These are phyloP conservation scores for Metschnikowia matae DNA, from an alignment of 805 yeast species.

Conservation along the genomic window DNA sequence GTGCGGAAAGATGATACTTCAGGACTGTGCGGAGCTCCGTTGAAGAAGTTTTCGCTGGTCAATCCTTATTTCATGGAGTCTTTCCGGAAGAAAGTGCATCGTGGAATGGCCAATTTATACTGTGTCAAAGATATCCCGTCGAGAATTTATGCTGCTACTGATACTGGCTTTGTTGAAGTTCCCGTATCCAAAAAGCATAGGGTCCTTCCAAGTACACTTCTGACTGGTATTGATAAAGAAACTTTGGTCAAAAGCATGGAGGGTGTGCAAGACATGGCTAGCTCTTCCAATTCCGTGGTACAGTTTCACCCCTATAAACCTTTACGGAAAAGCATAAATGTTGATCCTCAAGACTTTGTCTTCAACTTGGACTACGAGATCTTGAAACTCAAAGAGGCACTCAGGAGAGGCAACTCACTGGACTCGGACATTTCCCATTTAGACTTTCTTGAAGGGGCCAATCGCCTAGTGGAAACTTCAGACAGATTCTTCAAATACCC, in stretches of 20 bases:
- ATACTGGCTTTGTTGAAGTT: slow-evolving; percentile 22
- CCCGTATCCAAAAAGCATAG: slow-evolving; percentile 28
- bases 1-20: slow-evolving; percentile 16
- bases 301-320: slow-evolving; percentile 6
- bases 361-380: slow-evolving; percentile 30
- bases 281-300: neutral
- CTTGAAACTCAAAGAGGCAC: slow-evolving; percentile 19
- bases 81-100: slow-evolving; percentile 27
- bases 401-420: slow-evolving; percentile 12
- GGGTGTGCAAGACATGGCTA: neutral
- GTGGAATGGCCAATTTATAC: slow-evolving; percentile 34
- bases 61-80: slow-evolving; percentile 34
- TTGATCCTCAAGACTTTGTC: slow-evolving; percentile 25
- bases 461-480: slow-evolving; percentile 17
- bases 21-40: slow-evolving; percentile 23
- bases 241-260: slow-evolving; percentile 9
- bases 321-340: slow-evolving; percentile 13
- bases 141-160: slow-evolving; percentile 23
- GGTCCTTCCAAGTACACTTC: slow-evolving; percentile 12
- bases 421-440: slow-evolving; percentile 22
- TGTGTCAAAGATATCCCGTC: slow-evolving; percentile 29
- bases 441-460: slow-evolving; percentile 28
- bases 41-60: slow-evolving; percentile 23
- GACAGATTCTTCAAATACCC: slow-evolving; percentile 38
- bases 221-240: neutral